A percentile compares a stretch with the other conserved stretches of the same genome.
Evolutionary conservation across 768 basidiomycete species (phyloP).

Genomic region (Amanita thiersii): DNA sequence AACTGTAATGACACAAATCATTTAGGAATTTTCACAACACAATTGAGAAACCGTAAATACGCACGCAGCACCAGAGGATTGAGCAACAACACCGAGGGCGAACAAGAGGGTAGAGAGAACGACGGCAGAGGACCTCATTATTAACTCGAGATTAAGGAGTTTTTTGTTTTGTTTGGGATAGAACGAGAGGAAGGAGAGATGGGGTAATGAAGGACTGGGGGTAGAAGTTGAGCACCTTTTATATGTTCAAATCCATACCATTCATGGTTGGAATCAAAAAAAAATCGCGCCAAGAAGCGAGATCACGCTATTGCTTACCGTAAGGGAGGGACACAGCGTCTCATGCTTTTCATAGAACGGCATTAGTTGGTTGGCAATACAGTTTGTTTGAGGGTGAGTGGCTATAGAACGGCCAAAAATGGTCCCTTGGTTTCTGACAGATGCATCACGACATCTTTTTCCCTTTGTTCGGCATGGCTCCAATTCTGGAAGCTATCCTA

Average conservation of each 20-base stretch:
- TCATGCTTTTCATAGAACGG: neutral
- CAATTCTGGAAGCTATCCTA: too few species aligned
- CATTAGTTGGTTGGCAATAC: neutral
- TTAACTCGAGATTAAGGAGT: neutral
- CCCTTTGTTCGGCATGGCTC: neutral
- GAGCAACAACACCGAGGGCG: neutral
- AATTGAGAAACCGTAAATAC: neutral
- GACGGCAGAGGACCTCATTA: slow-evolving; percentile 1
- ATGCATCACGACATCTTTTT: neutral
- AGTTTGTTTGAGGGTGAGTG: neutral
- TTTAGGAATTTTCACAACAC: neutral
- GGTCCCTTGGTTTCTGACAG: neutral
- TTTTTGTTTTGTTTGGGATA: neutral
- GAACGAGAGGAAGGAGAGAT: neutral
- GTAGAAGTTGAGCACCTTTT: neutral
- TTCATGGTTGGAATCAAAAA: neutral
- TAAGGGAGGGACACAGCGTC: neutral
- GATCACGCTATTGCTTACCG: neutral
- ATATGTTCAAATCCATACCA: neutral
- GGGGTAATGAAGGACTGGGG: neutral
- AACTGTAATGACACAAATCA: too few species aligned
- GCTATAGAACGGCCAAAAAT: neutral
- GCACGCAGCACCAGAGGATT: neutral
- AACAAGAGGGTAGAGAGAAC: neutral
- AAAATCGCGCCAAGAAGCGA: neutral